Evolutionary conservation across 495 filamentous ascomycete species (phyloP).

Genomic region (Penicillium salamii): DNA sequence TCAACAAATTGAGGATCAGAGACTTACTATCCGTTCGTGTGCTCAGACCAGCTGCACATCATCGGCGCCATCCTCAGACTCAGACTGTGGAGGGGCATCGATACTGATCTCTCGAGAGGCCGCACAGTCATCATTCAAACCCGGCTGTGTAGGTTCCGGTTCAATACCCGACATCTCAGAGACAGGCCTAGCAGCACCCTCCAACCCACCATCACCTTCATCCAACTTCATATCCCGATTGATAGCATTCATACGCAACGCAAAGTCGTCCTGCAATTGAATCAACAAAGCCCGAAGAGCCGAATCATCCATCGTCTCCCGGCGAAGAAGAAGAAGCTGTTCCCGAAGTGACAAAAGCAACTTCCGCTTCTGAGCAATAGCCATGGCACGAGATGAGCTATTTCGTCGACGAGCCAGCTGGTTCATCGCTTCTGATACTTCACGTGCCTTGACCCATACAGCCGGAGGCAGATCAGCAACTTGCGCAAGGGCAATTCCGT

Average conservation of each 20-base stretch:
- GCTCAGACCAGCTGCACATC: constrained; percentile 12
- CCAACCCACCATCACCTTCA: constrained; percentile 3
- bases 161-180: neutral
- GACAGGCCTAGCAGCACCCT: neutral
- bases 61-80: neutral
- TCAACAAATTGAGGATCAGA: neutral
- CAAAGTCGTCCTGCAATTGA: constrained; percentile 74
- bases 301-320: constrained; percentile 64
- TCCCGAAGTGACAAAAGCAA: constrained; percentile 73
- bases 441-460: constrained; percentile 65
- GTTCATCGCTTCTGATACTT: constrained; percentile 60
- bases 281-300: constrained; percentile 62
- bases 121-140: no score
- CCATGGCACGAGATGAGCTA: constrained; percentile 51
- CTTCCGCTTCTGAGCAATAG: constrained; percentile 61
- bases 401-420: constrained; percentile 52
- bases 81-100: constrained; percentile 2
- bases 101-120: constrained; percentile 4
- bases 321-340: constrained; percentile 65
- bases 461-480: constrained; percentile 67
- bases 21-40: neutral
- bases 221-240: constrained; percentile 32
- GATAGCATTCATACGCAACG: constrained; percentile 64
- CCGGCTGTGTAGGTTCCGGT: neutral
- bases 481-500: constrained; percentile 72